phyloP scores from a whole-genome alignment of 2,329 filamentous ascomycete genomes.

The Pseudogymnoascus pannorum region DNA sequence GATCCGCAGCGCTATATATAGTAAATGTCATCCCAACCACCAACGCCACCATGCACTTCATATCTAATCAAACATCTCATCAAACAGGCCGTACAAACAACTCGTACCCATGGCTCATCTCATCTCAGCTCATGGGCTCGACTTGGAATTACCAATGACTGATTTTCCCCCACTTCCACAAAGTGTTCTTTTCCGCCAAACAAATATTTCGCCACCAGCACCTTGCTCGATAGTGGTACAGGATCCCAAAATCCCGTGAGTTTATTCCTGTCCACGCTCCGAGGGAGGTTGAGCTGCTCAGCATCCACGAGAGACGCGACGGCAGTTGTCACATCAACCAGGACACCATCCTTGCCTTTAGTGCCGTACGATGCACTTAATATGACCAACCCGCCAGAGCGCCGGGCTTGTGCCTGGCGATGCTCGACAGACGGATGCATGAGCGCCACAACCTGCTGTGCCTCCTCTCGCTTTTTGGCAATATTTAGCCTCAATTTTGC shows the following conservation, averaged over 20 bases:
- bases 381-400: constrained; percentile 32
- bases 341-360: constrained; percentile 17
- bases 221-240: constrained; percentile 34
- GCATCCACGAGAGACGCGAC: constrained; percentile 37
- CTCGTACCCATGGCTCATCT: background rate
- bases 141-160: constrained; percentile 33
- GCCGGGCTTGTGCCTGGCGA: constrained; percentile 31
- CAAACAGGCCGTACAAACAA: background rate
- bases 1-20: background rate
- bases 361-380: constrained; percentile 34
- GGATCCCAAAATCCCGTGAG: constrained; percentile 38
- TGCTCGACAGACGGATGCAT: constrained; percentile 34
- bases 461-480: constrained; percentile 31
- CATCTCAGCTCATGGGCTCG: constrained; percentile 26
- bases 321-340: constrained; percentile 35
- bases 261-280: constrained; percentile 32
- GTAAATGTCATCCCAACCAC: background rate
- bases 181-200: constrained; percentile 33
- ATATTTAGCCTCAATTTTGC: constrained; percentile 32
- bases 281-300: constrained; percentile 33
- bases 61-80: too few species aligned
- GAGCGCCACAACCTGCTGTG: constrained; percentile 32
- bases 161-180: constrained; percentile 31
- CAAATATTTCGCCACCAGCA: constrained; percentile 34
- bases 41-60: constrained; percentile 1